These are phyloP conservation scores for Amanita rubescens DNA, from an alignment of 768 basidiomycete species.

Conservation along the genomic window DNA sequence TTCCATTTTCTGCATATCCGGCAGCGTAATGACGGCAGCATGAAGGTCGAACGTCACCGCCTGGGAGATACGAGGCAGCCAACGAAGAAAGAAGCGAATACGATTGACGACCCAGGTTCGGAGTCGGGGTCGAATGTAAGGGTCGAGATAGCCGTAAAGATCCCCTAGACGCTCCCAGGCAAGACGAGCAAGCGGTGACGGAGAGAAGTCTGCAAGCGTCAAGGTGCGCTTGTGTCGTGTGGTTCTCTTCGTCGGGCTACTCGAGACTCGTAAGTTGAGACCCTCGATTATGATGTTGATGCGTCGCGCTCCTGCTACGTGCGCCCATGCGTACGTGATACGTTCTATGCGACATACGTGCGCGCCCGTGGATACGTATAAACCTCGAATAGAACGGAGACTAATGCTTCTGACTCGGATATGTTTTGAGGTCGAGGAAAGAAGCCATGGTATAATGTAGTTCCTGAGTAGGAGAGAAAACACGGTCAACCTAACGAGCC, in stretches of 20 bases:
- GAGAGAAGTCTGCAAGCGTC: constrained; percentile 40
- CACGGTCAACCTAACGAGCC: constrained; percentile 43
- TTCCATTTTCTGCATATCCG: constrained; percentile 43
- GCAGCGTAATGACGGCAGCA: constrained; percentile 42
- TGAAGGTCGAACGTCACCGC: constrained; percentile 63
- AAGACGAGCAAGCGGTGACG: constrained; percentile 34
- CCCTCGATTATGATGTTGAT: constrained; percentile 61
- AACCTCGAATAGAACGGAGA: constrained; percentile 67
- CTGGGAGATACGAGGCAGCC: constrained; percentile 62
- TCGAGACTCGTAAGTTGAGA: constrained; percentile 43
- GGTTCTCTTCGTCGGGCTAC: constrained; percentile 17
- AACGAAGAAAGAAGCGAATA: constrained; percentile 53
- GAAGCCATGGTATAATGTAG: constrained; percentile 58
- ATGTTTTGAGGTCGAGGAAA: constrained; percentile 52
- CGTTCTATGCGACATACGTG: constrained; percentile 60
- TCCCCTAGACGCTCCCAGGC: constrained; percentile 32
- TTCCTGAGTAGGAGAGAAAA: constrained; percentile 56
- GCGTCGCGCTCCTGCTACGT: constrained; percentile 41
- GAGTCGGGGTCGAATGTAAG: constrained; percentile 52
- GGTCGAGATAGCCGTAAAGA: constrained; percentile 44
- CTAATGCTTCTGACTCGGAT: constrained; percentile 69
- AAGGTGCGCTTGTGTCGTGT: constrained; percentile 34
- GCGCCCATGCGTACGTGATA: constrained; percentile 53
- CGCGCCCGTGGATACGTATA: constrained; percentile 54
- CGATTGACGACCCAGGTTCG: constrained; percentile 46